These are phyloP conservation scores for Actinidia arguta DNA, from an alignment of 179 eudicot genomes.

Conservation along the genomic window DNA sequence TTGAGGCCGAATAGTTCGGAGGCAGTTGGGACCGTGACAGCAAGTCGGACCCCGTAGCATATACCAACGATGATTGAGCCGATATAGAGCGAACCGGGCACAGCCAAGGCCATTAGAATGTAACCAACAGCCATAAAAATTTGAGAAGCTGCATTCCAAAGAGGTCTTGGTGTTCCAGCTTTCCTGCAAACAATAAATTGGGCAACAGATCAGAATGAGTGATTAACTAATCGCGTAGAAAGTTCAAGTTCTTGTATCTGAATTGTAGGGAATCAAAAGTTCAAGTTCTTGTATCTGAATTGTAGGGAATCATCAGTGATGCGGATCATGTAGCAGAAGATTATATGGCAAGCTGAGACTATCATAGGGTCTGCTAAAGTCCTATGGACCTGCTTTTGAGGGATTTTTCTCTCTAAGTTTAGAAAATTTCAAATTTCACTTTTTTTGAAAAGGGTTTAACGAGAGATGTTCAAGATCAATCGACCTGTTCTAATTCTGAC, in stretches of 20 bases:
- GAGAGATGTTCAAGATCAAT: too few species aligned
- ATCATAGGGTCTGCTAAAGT: too few species aligned
- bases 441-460: too few species aligned
- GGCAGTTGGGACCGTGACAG: slow-evolving; percentile 89
- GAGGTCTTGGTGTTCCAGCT: slow-evolving; percentile 83
- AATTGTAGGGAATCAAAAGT: too few species aligned
- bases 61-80: slow-evolving; percentile 85
- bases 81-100: slow-evolving; percentile 82
- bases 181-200: slow-evolving; percentile 48
- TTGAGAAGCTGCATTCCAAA: slow-evolving; percentile 94
- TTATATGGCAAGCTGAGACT: too few species aligned
- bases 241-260: not conserved
- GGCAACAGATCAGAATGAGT: not conserved
- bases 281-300: too few species aligned
- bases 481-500: too few species aligned
- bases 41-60: slow-evolving; percentile 92
- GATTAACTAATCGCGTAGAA: not conserved
- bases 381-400: too few species aligned
- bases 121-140: slow-evolving; percentile 78
- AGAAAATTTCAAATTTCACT: too few species aligned
- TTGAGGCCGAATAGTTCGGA: slow-evolving; percentile 94
- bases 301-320: too few species aligned
- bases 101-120: slow-evolving; percentile 68
- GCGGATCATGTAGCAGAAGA: too few species aligned
- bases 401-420: too few species aligned